Percentiles rank a stretch among this genome's conserved stretches.
These are phyloP conservation scores for Hymenoscyphus occultus DNA, from an alignment of 2,329 filamentous ascomycete genomes.

Conservation along the genomic window DNA sequence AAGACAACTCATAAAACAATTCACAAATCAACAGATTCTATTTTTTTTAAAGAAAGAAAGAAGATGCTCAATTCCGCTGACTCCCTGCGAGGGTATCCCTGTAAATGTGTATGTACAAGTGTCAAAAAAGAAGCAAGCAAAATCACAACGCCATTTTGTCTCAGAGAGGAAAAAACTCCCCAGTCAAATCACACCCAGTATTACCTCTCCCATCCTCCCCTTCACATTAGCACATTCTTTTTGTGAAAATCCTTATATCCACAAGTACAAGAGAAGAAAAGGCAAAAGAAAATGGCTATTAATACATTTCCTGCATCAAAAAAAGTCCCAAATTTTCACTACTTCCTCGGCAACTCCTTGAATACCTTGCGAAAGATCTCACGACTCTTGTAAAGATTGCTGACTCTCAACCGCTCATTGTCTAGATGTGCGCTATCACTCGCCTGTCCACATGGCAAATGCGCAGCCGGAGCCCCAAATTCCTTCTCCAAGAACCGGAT, in stretches of 20 bases:
- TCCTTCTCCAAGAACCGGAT: constrained; percentile 95
- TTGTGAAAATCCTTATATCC: too few species aligned
- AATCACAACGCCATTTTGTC: not conserved
- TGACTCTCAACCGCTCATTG: constrained; percentile 85
- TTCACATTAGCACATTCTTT: too few species aligned
- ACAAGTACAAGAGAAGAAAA: not conserved
- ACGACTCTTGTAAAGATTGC: constrained; percentile 86
- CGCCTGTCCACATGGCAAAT: constrained; percentile 90
- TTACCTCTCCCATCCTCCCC: too few species aligned
- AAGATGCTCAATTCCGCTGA: not conserved
- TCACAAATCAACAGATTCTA: not conserved
- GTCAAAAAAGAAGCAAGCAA: too few species aligned
- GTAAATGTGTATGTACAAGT: not conserved
- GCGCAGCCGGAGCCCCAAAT: constrained; percentile 84
- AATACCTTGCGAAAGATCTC: constrained; percentile 92
- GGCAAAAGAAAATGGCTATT: not conserved
- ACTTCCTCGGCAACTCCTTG: constrained; percentile 36
- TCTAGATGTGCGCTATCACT: constrained; percentile 92
- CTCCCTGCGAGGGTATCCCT: not conserved
- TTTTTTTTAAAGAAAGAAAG: not conserved
- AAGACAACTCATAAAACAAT: not conserved
- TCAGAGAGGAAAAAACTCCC: too few species aligned
- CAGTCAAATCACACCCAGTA: too few species aligned
- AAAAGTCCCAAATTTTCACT: not conserved
- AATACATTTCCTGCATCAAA: not conserved